Evolutionary conservation across 805 yeast species (phyloP).

Genomic region (Metschnikowia sp.): DNA sequence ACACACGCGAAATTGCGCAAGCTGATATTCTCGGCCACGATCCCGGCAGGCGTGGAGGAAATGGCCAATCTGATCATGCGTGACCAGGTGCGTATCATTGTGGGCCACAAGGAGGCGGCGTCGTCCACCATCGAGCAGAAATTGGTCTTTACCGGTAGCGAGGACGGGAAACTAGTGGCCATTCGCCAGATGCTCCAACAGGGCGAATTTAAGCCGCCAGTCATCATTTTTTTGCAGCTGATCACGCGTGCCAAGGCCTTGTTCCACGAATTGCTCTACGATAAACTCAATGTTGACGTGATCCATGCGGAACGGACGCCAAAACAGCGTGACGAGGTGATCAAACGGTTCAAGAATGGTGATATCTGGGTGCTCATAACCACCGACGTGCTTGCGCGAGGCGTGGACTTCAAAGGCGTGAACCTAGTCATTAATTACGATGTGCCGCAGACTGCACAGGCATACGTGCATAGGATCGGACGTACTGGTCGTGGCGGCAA

Average conservation of each 20-base stretch:
- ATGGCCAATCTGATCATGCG: slow-evolving; percentile 81
- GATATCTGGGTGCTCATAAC: slow-evolving; percentile 95
- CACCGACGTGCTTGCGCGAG: slow-evolving; percentile 94
- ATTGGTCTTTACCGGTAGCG: slow-evolving; percentile 83
- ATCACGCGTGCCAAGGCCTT: slow-evolving; percentile 92
- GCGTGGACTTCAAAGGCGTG: slow-evolving; percentile 95
- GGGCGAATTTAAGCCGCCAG: slow-evolving; percentile 90
- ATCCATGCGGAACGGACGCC: slow-evolving; percentile 94
- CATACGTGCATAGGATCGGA: slow-evolving; percentile 96
- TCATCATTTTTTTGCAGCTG: slow-evolving; percentile 86
- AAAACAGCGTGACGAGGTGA: slow-evolving; percentile 78
- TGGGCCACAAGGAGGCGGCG: slow-evolving; percentile 95
- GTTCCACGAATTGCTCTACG: slow-evolving; percentile 89
- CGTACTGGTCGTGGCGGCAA: slow-evolving; percentile 97
- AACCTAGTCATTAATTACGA: slow-evolving; percentile 94
- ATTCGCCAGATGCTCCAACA: slow-evolving; percentile 81
- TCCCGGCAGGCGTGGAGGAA: slow-evolving; percentile 90
- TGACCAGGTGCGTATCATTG: slow-evolving; percentile 79
- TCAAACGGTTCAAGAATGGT: slow-evolving; percentile 82
- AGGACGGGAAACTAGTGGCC: slow-evolving; percentile 91
- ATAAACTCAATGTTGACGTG: slow-evolving; percentile 88
- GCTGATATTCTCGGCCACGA: slow-evolving; percentile 91
- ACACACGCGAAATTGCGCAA: slow-evolving; percentile 52
- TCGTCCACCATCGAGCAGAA: slow-evolving; percentile 77
- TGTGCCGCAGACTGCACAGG: slow-evolving; percentile 90